Base-by-base conservation (phyloP, 768 basidiomycete species). In the Mycena sanguinolenta region DNA sequence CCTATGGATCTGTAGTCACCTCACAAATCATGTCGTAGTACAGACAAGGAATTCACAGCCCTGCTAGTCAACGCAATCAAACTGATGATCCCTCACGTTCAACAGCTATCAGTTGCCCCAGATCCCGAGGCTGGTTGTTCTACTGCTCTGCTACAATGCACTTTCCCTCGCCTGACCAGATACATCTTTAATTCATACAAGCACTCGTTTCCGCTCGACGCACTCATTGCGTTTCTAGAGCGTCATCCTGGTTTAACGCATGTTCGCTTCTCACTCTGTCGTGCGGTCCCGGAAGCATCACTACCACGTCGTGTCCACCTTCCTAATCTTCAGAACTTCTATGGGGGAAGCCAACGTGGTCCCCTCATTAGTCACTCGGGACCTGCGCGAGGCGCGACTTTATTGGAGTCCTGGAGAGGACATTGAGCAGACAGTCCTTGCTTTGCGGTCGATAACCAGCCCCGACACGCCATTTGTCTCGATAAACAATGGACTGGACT, bases 121-220 rank as follows among this genome's bases (percentile, higher is more conserved):
- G 44, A 46, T 44, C 44, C 50, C 30, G 60, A 34, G 60, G 10
- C n/a, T 23, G 60, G 32, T 32, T 42, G 46, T 60, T 28, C 42
- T 25, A 46, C 46, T 32, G 59, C 42, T 21, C 28, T 60, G 17
- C 60, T 49, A 61, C 44, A 32, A 44, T 61, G 49, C 46, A 61
- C 60, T 34, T 61, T 61, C 46, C 60, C 60, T 19, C 44, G 44
- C 46, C 60, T 61, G 60, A 44, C 49, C 46, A 61, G 60, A 30
- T 61, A 44, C 46, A n/a, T 27, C 13, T 49, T 44, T 7, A 42
- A 42, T 27, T 44, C 44, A 32, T 34, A 10, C 32, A 34, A 4
- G 6, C 32, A 34, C 32, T 10, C 32, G 32, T 34, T 5, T 34
- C 39, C 10, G 16, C 8, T 39, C 3, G 10, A 12, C 13, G 13